Evolutionary conservation across 345 rosid species (phyloP).

Genomic region (Citrus trifoliata): DNA sequence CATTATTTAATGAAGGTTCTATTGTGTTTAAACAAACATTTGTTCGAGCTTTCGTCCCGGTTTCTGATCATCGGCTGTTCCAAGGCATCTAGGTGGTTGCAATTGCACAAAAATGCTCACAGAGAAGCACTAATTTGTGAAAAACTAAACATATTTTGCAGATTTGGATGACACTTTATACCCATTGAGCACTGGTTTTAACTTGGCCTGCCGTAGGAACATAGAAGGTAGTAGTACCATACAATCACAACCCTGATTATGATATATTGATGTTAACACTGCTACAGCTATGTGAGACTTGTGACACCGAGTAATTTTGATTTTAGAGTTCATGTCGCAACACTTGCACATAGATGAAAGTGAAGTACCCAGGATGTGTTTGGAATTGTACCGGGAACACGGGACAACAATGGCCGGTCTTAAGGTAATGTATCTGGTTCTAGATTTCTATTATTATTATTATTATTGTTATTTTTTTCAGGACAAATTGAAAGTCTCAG

Average conservation of each 20-base stretch:
- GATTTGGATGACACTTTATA: constrained; percentile 92
- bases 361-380: constrained; percentile 79
- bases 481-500: neutral
- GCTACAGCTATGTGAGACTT: neutral
- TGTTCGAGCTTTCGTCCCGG: too few species aligned
- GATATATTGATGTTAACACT: neutral
- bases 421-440: constrained; percentile 39
- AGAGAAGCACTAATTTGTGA: neutral
- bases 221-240: constrained; percentile 63
- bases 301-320: neutral
- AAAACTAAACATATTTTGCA: constrained; percentile 22
- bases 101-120: neutral
- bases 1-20: too few species aligned
- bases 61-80: neutral
- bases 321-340: constrained; percentile 74
- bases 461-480: neutral
- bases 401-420: constrained; percentile 99
- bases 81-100: neutral
- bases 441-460: neutral
- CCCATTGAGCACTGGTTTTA: constrained; percentile 70
- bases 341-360: constrained; percentile 65
- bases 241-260: neutral
- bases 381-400: constrained; percentile 80
- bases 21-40: too few species aligned
- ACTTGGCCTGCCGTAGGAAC: constrained; percentile 81